phyloP scores from a whole-genome alignment of 2,329 filamentous ascomycete species.

The Sporothrix schenckii region DNA sequence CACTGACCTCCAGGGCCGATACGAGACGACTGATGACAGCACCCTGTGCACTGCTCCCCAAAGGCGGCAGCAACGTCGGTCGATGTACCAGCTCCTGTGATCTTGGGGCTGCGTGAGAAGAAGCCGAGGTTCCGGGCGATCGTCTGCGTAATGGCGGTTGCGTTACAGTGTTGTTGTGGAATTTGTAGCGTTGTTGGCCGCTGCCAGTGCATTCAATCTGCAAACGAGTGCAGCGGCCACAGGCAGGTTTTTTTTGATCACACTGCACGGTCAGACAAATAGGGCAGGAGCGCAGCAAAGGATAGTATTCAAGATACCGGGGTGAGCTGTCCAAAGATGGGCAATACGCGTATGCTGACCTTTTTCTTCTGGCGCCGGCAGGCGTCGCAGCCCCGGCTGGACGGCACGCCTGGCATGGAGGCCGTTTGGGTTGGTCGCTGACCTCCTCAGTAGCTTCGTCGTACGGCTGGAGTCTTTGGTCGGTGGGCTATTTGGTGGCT shows the following conservation, averaged over 20 bases:
- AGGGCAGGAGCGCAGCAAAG: background rate
- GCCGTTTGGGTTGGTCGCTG: background rate
- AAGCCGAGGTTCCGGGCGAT: background rate
- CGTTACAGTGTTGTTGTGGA: conserved; percentile 32
- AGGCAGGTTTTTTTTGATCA: conserved; percentile 33
- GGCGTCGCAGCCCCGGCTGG: conserved; percentile 35
- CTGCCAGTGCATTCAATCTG: conserved; percentile 32
- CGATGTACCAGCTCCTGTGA: background rate
- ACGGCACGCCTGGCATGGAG: conserved; percentile 34
- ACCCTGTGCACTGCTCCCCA: background rate
- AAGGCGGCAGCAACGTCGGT: background rate
- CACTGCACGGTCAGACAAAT: conserved; percentile 29
- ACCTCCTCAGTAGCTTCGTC: background rate
- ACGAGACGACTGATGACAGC: conserved; percentile 27
- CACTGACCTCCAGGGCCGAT: conserved; percentile 29
- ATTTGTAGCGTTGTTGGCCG: conserved; percentile 35
- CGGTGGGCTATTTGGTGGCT: background rate
- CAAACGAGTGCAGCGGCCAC: conserved; percentile 32
- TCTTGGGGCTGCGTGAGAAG: background rate
- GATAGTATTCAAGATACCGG: background rate
- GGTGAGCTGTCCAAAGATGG: background rate
- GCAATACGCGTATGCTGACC: background rate
- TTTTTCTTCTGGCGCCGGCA: conserved; percentile 37
- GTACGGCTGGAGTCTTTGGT: background rate
- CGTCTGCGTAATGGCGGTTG: conserved; percentile 1